A percentile compares a stretch with the other conserved stretches of the same genome.
These are phyloP conservation scores for Panellus pusillus DNA, from an alignment of 768 basidiomycete genomes.

Conservation along the genomic window DNA sequence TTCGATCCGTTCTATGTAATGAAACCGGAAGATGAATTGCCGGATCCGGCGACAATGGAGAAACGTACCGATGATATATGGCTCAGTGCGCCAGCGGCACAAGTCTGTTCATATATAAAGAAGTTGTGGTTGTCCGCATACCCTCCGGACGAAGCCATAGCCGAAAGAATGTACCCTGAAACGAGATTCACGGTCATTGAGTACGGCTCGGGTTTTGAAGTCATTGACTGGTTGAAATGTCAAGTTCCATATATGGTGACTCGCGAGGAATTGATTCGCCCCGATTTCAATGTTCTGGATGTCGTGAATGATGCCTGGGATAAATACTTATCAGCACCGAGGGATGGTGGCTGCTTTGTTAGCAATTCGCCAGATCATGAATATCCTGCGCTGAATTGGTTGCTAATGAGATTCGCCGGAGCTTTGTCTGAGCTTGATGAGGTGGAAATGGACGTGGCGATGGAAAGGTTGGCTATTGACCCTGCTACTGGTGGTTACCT, in stretches of 20 bases:
- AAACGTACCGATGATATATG: not conserved
- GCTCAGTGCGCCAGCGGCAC: not conserved
- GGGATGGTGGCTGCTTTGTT: not conserved
- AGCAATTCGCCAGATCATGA: constrained; percentile 1
- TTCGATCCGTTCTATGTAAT: too few relatives aligned
- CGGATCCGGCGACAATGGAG: not conserved
- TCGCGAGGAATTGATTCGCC: not conserved
- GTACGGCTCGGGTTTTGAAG: constrained; percentile 2
- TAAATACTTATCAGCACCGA: not conserved
- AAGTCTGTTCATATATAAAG: constrained; percentile 2
- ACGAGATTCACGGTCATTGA: constrained; percentile 3
- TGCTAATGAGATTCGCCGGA: not conserved
- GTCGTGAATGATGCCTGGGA: constrained; percentile 8
- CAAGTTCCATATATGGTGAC: constrained; percentile 9
- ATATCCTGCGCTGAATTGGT: constrained; percentile 10
- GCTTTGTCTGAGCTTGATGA: not conserved
- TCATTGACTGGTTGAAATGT: constrained; percentile 8
- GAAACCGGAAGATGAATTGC: too few relatives aligned
- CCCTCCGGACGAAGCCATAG: not conserved
- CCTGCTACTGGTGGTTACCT: constrained; percentile 3
- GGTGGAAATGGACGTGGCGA: not conserved
- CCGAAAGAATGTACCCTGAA: not conserved
- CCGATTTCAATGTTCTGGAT: not conserved
- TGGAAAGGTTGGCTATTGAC: not conserved
- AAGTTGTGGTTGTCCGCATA: constrained; percentile 8